Evolutionary conservation across 2,329 filamentous ascomycete genomes (phyloP).

Genomic region (Hysterium pulicare): DNA sequence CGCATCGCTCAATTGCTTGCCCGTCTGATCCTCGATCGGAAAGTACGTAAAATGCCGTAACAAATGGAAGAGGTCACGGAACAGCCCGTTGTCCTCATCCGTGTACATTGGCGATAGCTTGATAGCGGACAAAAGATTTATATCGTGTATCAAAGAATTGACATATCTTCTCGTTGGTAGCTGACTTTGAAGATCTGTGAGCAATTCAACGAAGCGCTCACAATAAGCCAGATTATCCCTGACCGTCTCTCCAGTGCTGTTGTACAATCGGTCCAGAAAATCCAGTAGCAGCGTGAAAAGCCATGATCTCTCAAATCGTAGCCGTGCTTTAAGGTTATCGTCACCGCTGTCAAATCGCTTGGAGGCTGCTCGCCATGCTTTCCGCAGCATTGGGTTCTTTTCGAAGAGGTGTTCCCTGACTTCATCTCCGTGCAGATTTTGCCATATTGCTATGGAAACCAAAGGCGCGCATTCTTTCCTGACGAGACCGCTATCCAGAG

Average conservation of each 20-base stretch:
- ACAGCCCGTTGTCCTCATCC: constrained; percentile 68
- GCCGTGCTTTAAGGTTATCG: constrained; percentile 68
- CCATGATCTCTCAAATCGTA: constrained; percentile 93
- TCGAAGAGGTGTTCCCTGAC: constrained; percentile 71
- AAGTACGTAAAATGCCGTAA: constrained; percentile 85
- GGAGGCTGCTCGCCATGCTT: constrained; percentile 82
- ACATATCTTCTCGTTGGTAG: constrained; percentile 91
- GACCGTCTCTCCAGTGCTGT: constrained; percentile 32
- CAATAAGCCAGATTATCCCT: constrained; percentile 73
- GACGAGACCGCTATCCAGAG: constrained; percentile 80
- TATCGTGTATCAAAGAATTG: constrained; percentile 79
- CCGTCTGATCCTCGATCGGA: constrained; percentile 86
- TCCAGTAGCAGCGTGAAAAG: constrained; percentile 81
- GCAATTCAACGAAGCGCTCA: constrained; percentile 87
- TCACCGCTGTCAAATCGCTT: constrained; percentile 89
- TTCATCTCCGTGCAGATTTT: constrained; percentile 78
- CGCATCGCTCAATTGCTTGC: constrained; percentile 66
- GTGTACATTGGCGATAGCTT: constrained; percentile 75
- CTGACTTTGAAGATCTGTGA: constrained; percentile 89
- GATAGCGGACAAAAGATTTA: constrained; percentile 77
- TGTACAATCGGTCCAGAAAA: constrained; percentile 72
- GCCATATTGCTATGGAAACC: constrained; percentile 93
- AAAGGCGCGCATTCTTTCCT: constrained; percentile 95
- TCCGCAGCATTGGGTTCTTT: constrained; percentile 70
- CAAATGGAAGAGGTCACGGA: constrained; percentile 78